Percentiles rank a stretch among this genome's conserved stretches.
phyloP scores from a whole-genome alignment of 2,329 filamentous ascomycete species.

The Penicillium paneum region DNA sequence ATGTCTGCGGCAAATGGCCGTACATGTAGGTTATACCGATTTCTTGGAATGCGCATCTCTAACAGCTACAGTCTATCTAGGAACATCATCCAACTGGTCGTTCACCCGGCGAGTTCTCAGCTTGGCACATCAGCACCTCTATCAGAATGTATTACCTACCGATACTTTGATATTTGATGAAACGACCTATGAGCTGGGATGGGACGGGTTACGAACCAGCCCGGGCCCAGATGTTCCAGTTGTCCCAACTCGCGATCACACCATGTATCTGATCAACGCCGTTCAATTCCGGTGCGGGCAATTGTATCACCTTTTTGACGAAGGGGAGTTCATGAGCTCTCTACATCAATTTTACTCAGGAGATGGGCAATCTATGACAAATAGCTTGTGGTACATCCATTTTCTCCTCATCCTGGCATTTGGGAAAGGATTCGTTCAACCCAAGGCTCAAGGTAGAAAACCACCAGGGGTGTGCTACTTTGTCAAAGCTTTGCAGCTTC shows the following conservation, averaged over 20 bases:
- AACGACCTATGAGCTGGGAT: slow-evolving; percentile 51
- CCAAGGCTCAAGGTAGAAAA: slow-evolving; percentile 32
- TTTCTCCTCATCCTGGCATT: slow-evolving; percentile 54
- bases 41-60: background rate
- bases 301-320: slow-evolving; percentile 53
- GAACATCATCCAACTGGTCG: slow-evolving; percentile 26
- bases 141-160: slow-evolving; percentile 38
- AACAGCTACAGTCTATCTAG: slow-evolving; percentile 26
- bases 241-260: slow-evolving; percentile 52
- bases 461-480: slow-evolving; percentile 51
- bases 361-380: slow-evolving; percentile 23
- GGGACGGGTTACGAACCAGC: slow-evolving; percentile 46
- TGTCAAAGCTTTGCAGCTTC: slow-evolving; percentile 43
- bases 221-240: slow-evolving; percentile 20
- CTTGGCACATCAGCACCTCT: slow-evolving; percentile 22
- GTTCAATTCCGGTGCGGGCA: slow-evolving; percentile 56
- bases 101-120: slow-evolving; percentile 23
- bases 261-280: slow-evolving; percentile 53
- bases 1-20: slow-evolving; percentile 43
- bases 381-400: slow-evolving; percentile 51
- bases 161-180: slow-evolving; percentile 52
- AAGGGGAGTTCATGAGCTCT: slow-evolving; percentile 48
- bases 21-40: slow-evolving; percentile 38
- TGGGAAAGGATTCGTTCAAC: slow-evolving; percentile 52
- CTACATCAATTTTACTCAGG: slow-evolving; percentile 43